A percentile compares a stretch with the other conserved stretches of the same genome.
phyloP scores from a whole-genome alignment of 495 filamentous ascomycete genomes.

The Friedmanniomyces endolithicus region DNA sequence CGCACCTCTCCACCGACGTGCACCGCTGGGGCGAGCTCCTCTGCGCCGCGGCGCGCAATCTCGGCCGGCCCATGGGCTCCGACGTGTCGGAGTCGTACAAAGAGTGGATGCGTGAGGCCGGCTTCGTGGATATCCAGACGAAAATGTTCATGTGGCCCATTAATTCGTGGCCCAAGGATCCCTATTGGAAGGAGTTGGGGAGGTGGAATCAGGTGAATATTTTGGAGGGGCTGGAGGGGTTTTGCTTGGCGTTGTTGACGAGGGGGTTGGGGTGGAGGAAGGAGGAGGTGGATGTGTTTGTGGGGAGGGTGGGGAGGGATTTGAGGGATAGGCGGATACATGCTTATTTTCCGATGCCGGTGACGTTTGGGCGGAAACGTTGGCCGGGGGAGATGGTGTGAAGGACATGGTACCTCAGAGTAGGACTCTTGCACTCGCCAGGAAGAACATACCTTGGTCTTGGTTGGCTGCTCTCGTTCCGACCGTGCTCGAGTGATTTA shows the following conservation, averaged over 20 bases:
- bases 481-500: too few species aligned
- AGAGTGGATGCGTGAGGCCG: constrained; percentile 18
- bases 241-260: constrained; percentile 24
- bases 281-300: constrained; percentile 20
- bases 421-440: too few species aligned
- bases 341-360: constrained; percentile 34
- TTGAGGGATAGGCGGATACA: constrained; percentile 21
- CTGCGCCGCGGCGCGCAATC: constrained; percentile 15
- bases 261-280: constrained; percentile 19
- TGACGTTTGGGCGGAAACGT: constrained; percentile 18
- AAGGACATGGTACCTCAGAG: too few species aligned
- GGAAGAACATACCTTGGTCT: too few species aligned
- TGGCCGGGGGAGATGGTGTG: neutral
- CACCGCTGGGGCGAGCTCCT: constrained; percentile 21
- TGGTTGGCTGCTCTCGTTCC: too few species aligned
- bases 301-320: constrained; percentile 13
- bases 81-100: constrained; percentile 14
- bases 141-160: constrained; percentile 24
- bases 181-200: constrained; percentile 23
- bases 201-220: constrained; percentile 27
- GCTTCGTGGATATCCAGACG: constrained; percentile 24
- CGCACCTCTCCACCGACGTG: constrained; percentile 16
- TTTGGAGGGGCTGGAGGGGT: constrained; percentile 24
- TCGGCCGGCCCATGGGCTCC: constrained; percentile 20
- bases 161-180: constrained; percentile 23